Base-by-base conservation (phyloP, 352 stramenopile genomes). In the Globisporangium spiculum region DNA sequence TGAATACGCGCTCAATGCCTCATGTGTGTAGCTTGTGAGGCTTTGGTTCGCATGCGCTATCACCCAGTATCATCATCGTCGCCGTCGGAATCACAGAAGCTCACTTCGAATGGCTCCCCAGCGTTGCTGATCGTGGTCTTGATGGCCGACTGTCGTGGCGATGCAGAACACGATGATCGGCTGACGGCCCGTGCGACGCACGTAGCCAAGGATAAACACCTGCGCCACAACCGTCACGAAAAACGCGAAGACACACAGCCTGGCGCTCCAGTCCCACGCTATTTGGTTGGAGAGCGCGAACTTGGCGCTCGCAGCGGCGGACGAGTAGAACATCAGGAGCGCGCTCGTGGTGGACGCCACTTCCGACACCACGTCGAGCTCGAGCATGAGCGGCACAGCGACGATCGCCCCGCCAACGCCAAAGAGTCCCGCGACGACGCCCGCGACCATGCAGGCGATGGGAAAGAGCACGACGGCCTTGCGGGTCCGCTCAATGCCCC, bases 91-190 rank as follows among this genome's bases (percentile, higher is more conserved):
- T n/a, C 18, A 60, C 79, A 84, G 59, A 85, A 67, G 26, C 79
- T 66, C 18, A 66, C 60, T 10, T 34, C 56, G 27, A 84, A 81
- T 10, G 63, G 44, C 16, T 87, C 63, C 10, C 78, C 74, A 16
- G 69, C 71, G 55, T 75, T 52, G n/a, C 81, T 68, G 32, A 86
- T 76, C 3, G 73, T 80, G 12, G 55, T 75, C 30, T 74, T 81
- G 64, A 85, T 71, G 18, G 73, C 74, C 50, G 79, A 86, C 77
- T 12, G 76, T 76, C 20, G 70, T 69, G 32, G 66, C 72, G 32
- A 86, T 83, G 44, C 74, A 88, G 16, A 88, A 68, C 24, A 88
- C 70, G 32, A 89, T 79, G 70, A 81, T 81, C n/a, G 77, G 83
- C 55, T 84, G 75, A 32, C 78, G 74, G 0, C 71, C 80, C 20